Evolutionary conservation across 2,329 filamentous ascomycete genomes (phyloP).

Genomic region (Arthrinium phaeospermum): DNA sequence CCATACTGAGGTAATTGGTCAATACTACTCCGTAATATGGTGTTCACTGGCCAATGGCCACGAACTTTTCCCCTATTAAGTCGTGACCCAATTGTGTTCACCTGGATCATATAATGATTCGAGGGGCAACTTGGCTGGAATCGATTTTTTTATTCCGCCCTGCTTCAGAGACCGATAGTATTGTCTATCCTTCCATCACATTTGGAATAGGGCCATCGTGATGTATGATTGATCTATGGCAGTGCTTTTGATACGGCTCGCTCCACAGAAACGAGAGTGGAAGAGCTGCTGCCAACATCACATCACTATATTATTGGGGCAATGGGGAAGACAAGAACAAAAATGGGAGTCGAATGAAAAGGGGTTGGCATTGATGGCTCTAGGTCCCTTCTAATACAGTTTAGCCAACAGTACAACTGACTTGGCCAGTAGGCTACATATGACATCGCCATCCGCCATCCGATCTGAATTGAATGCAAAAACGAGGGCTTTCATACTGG

Average conservation of each 20-base stretch:
- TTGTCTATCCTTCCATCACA: no score
- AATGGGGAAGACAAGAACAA: background rate
- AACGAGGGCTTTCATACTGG: background rate
- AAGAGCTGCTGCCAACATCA: background rate
- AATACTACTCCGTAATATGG: background rate
- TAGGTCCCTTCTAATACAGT: background rate
- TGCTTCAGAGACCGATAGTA: no score
- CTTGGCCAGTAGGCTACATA: no score
- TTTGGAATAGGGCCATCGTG: no score
- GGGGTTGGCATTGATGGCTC: background rate
- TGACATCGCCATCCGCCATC: no score
- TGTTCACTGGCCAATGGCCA: background rate
- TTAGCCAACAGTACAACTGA: background rate
- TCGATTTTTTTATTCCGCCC: no score
- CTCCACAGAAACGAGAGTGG: no score
- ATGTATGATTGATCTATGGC: no score
- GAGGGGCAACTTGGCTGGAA: no score
- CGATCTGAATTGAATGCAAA: no score
- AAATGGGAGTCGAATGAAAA: background rate
- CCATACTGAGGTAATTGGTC: background rate
- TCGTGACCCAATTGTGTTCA: background rate
- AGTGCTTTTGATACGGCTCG: no score
- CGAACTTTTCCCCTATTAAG: background rate
- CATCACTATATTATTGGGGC: background rate
- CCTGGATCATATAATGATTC: no score